These are phyloP conservation scores for Phialophora tarda DNA, from an alignment of 2,329 filamentous ascomycete species.

Conservation along the genomic window DNA sequence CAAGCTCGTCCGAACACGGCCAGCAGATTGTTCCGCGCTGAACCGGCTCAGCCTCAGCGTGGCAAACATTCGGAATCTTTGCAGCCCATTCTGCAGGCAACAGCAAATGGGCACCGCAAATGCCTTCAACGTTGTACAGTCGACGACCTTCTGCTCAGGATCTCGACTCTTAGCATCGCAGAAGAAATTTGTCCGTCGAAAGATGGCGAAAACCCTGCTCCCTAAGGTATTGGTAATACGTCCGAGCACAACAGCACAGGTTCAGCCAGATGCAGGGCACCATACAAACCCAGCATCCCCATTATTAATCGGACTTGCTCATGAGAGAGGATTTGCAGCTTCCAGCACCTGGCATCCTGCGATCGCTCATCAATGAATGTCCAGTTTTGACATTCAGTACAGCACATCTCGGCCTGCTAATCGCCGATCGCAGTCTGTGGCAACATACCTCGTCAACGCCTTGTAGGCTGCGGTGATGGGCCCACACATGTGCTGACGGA, in stretches of 20 bases:
- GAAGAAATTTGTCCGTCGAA: neutral
- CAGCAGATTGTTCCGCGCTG: neutral
- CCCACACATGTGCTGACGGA: neutral
- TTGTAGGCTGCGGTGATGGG: no score
- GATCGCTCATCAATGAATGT: neutral
- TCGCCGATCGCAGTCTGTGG: neutral
- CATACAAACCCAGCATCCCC: neutral
- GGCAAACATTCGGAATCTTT: neutral
- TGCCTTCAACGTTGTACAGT: neutral
- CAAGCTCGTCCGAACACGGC: constrained; percentile 4
- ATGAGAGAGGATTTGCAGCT: neutral
- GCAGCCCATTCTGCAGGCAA: neutral
- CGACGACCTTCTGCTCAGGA: neutral
- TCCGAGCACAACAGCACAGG: neutral
- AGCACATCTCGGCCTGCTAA: neutral
- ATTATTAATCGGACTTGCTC: neutral
- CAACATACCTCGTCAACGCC: neutral
- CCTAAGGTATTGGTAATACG: neutral
- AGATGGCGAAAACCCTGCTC: neutral
- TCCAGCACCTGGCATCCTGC: neutral
- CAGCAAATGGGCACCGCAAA: neutral
- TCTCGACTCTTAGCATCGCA: neutral
- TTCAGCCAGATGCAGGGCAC: neutral
- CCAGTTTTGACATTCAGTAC: neutral
- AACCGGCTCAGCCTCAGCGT: constrained; percentile 7